Percentiles rank a stretch among this genome's conserved stretches.
Conservation (phyloP, 345 rosid species). For the Bruguiera gymnorhiza region DNA sequence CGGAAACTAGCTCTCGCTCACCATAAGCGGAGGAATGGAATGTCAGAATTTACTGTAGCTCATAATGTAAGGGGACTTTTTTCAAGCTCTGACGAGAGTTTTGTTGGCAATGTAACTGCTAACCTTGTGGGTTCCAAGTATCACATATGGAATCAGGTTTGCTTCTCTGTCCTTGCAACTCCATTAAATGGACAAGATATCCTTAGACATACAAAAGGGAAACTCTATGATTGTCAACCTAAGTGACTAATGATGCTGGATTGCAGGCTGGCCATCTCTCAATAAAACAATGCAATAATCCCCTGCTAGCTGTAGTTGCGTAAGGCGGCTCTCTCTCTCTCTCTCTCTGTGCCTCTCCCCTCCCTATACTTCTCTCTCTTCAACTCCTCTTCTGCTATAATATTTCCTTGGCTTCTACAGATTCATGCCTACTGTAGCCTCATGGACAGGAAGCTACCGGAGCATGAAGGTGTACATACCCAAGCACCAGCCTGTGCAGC, state of each 20-base stretch:
- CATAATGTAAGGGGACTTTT: conserved; percentile 62
- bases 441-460: conserved; percentile 83
- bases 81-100: conserved; percentile 68
- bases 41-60: conserved; percentile 59
- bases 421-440: conserved; percentile 72
- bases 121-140: conserved; percentile 87
- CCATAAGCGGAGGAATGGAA: conserved; percentile 63
- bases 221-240: neutral
- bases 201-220: neutral
- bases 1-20: conserved; percentile 82
- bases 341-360: conserved; percentile 3
- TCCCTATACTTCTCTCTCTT: neutral
- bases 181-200: neutral
- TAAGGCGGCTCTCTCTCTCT: conserved; percentile 33
- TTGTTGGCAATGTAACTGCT: conserved; percentile 65
- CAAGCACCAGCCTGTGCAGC: conserved; percentile 70
- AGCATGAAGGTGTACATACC: conserved; percentile 67
- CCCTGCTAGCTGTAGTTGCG: conserved; percentile 66
- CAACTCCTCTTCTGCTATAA: neutral
- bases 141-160: conserved; percentile 80
- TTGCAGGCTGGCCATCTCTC: conserved; percentile 46
- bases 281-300: conserved; percentile 43
- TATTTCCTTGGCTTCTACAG: conserved; percentile 33
- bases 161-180: neutral
- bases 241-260: conserved; percentile 7